Conservation (phyloP, 192 early-diverging fungal species). For the Lobosporangium transversale region DNA sequence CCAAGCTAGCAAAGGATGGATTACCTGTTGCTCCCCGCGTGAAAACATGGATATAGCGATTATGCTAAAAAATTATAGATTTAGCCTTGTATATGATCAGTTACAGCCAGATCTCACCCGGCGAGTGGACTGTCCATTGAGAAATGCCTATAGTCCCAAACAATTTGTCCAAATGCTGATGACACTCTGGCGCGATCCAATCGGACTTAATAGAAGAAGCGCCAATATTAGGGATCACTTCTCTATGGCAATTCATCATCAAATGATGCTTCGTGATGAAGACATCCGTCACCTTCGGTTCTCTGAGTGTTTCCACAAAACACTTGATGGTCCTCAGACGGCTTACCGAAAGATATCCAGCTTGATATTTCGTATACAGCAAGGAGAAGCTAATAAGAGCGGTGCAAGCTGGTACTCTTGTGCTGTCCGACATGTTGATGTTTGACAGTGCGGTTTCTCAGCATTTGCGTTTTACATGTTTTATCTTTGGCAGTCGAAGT, state of each 20-base stretch:
- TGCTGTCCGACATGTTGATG: neutral
- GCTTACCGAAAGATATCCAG: neutral
- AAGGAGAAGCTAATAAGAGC: neutral
- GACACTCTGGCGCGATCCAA: neutral
- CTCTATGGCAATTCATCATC: neutral
- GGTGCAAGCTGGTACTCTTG: neutral
- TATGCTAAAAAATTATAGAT: neutral
- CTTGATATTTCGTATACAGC: neutral
- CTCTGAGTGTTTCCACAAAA: conserved; percentile 1
- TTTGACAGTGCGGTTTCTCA: conserved; percentile 1
- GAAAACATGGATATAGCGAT: neutral
- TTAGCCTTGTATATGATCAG: neutral
- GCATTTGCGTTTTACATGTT: conserved; percentile 7
- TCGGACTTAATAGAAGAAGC: neutral
- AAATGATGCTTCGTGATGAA: conserved; percentile 6
- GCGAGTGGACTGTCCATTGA: conserved; percentile 2
- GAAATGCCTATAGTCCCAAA: neutral
- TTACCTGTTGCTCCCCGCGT: neutral
- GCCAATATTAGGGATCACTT: conserved; percentile 3
- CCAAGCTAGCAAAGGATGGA: neutral
- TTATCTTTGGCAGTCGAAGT: neutral
- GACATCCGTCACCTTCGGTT: neutral
- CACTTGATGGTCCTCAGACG: neutral
- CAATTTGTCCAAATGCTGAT: neutral
- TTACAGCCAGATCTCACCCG: neutral